Evolutionary conservation across 2,329 filamentous ascomycete genomes (phyloP).

Genomic region (Coniochaeta pulveracea): DNA sequence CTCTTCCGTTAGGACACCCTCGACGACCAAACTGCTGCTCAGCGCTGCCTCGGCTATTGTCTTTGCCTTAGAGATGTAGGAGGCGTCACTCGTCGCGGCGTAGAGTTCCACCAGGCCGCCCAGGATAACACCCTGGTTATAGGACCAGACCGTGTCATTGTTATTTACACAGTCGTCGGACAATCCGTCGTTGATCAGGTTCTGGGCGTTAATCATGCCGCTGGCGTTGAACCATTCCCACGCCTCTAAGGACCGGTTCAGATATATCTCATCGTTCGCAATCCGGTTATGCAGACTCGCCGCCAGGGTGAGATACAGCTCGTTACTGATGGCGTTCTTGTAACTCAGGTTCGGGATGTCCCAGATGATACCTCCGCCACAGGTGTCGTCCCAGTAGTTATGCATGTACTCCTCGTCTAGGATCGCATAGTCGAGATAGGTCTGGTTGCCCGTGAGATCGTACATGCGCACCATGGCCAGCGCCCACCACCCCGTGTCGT

Average conservation of each 20-base stretch:
- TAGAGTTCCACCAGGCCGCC: slow-evolving; percentile 41
- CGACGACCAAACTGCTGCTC: slow-evolving; percentile 19
- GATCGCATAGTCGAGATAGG: slow-evolving; percentile 42
- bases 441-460: slow-evolving; percentile 37
- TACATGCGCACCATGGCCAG: slow-evolving; percentile 45
- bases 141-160: slow-evolving; percentile 35
- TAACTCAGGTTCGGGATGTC: slow-evolving; percentile 34
- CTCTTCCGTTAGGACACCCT: slow-evolving; percentile 36
- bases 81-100: slow-evolving; percentile 27
- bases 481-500: slow-evolving; percentile 56
- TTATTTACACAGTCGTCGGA: slow-evolving; percentile 37
- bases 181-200: slow-evolving; percentile 44
- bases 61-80: slow-evolving; percentile 29
- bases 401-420: slow-evolving; percentile 46
- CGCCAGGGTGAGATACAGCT: slow-evolving; percentile 42
- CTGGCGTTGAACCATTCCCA: slow-evolving; percentile 41
- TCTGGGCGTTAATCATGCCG: slow-evolving; percentile 39
- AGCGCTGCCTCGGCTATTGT: slow-evolving; percentile 43
- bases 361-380: slow-evolving; percentile 46
- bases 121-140: slow-evolving; percentile 49
- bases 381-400: slow-evolving; percentile 32
- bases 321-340: slow-evolving; percentile 46
- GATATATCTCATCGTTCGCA: slow-evolving; percentile 22
- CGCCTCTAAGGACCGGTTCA: slow-evolving; percentile 34
- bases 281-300: slow-evolving; percentile 40